Evolutionary conservation across 2,329 filamentous ascomycete species (phyloP).

Genomic region (Nigrospora osmanthi): DNA sequence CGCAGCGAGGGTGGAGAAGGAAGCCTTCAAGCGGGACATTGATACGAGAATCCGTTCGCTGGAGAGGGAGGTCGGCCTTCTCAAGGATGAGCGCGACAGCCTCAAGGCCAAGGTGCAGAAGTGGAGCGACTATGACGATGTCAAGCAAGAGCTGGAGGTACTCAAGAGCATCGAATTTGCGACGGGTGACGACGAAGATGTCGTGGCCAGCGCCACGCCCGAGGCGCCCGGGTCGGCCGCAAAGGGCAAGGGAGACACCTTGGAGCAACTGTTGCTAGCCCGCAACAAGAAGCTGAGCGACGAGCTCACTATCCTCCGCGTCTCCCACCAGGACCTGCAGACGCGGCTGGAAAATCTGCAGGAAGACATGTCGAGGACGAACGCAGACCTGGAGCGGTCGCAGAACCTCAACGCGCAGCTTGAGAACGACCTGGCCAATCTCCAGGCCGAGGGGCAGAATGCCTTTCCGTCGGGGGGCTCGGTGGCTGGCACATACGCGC

Average conservation of each 20-base stretch:
- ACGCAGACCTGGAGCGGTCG: conserved; percentile 78
- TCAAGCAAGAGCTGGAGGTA: conserved; percentile 93
- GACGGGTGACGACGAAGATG: conserved; percentile 75
- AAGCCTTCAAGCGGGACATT: conserved; percentile 67
- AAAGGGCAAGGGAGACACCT: conserved; percentile 64
- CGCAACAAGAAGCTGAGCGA: conserved; percentile 96
- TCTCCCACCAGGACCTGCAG: conserved; percentile 90
- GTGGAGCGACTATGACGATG: conserved; percentile 90
- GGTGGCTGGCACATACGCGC: conserved; percentile 85
- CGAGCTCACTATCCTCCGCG: conserved; percentile 83
- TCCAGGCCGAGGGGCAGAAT: conserved; percentile 80
- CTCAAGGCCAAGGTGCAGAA: conserved; percentile 77
- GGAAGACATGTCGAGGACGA: conserved; percentile 74
- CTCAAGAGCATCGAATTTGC: conserved; percentile 97
- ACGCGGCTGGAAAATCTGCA: conserved; percentile 71
- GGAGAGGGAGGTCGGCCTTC: conserved; percentile 67
- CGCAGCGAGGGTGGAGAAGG: conserved; percentile 72
- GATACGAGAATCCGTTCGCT: conserved; percentile 70
- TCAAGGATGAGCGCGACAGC: conserved; percentile 74
- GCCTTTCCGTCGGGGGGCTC: conserved; percentile 85
- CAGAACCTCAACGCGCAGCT: conserved; percentile 80
- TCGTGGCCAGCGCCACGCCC: conserved; percentile 31
- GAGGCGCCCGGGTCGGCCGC: conserved; percentile 32
- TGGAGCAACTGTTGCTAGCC: conserved; percentile 85
- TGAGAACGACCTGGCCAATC: conserved; percentile 81